These are phyloP conservation scores for Chernovozyma sophiae-reginae DNA, from an alignment of 1,139 yeast genomes.

Conservation along the genomic window DNA sequence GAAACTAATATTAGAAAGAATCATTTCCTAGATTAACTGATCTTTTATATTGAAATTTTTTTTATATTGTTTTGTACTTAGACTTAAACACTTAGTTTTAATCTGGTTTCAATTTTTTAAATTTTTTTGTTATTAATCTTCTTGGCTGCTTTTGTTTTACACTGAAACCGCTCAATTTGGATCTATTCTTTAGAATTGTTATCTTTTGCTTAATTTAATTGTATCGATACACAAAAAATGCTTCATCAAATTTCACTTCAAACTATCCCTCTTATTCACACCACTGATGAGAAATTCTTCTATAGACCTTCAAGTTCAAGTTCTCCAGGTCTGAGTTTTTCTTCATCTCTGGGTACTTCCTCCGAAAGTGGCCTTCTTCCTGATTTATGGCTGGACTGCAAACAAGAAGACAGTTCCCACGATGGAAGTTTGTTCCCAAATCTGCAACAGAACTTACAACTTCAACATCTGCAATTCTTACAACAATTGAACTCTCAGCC, in stretches of 20 bases:
- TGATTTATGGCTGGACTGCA: constrained; percentile 8
- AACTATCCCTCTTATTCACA: constrained; percentile 4
- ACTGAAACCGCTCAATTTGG: too few species aligned
- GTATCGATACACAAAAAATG: constrained; percentile 3
- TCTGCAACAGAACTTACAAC: constrained; percentile 1
- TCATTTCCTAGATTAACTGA: too few species aligned
- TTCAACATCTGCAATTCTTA: neutral
- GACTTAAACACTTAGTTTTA: too few species aligned
- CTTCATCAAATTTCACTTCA: constrained; percentile 6
- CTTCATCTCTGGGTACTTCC: constrained; percentile 3
- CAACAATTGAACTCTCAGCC: neutral
- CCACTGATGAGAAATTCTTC: neutral
- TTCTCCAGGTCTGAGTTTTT: constrained; percentile 6
- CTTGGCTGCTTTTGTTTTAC: too few species aligned
- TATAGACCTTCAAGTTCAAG: constrained; percentile 1
- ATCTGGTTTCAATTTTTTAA: too few species aligned
- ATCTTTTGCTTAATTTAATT: too few species aligned
- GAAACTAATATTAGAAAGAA: too few species aligned
- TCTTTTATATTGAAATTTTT: too few species aligned
- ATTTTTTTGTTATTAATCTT: too few species aligned
- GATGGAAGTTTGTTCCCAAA: neutral
- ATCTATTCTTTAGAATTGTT: too few species aligned
- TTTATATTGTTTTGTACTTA: too few species aligned
- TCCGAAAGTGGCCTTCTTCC: constrained; percentile 7
- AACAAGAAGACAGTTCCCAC: neutral